Conservation (phyloP, 2,329 filamentous ascomycete genomes). For the Hymenoscyphus repandus region DNA sequence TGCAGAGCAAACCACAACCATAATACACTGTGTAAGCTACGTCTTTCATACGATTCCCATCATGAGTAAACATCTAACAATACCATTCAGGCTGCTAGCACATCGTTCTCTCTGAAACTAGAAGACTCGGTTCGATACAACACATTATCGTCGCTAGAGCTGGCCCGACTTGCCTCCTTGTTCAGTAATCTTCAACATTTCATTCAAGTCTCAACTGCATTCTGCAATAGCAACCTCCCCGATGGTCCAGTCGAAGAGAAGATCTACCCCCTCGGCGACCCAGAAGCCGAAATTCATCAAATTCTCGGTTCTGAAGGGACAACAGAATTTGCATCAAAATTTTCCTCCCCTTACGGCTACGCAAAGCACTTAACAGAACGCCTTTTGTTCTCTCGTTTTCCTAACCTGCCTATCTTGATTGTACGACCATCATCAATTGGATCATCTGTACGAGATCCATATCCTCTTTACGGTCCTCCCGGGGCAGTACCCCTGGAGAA, state of each 20-base stretch:
- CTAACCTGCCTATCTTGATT: constrained; percentile 10
- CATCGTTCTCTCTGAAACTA: constrained; percentile 1
- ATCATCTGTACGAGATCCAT: constrained; percentile 6
- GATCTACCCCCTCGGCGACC: constrained; percentile 7
- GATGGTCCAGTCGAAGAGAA: constrained; percentile 7
- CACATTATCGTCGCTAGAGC: constrained; percentile 7
- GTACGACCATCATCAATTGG: constrained; percentile 9
- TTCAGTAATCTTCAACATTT: constrained; percentile 8
- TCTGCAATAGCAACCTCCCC: constrained; percentile 3
- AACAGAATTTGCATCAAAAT: not conserved
- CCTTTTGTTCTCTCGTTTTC: constrained; percentile 4
- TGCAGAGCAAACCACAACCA: not conserved
- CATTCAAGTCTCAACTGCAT: constrained; percentile 8
- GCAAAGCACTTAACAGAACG: constrained; percentile 11
- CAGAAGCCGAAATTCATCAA: constrained; percentile 7
- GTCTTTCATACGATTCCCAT: not conserved
- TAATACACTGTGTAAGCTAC: constrained; percentile 7
- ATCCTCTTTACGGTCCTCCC: constrained; percentile 10
- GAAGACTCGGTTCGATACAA: constrained; percentile 7
- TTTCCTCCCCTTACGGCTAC: constrained; percentile 11
- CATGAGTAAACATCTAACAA: not conserved
- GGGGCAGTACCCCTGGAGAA: constrained; percentile 4
- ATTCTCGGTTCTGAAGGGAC: constrained; percentile 2
- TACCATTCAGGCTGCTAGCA: constrained; percentile 6
- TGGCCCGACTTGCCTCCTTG: constrained; percentile 2